A percentile compares a stretch with the other conserved stretches of the same genome.
phyloP scores from a whole-genome alignment of 2,329 filamentous ascomycete species.

The Talaromyces atroroseus region DNA sequence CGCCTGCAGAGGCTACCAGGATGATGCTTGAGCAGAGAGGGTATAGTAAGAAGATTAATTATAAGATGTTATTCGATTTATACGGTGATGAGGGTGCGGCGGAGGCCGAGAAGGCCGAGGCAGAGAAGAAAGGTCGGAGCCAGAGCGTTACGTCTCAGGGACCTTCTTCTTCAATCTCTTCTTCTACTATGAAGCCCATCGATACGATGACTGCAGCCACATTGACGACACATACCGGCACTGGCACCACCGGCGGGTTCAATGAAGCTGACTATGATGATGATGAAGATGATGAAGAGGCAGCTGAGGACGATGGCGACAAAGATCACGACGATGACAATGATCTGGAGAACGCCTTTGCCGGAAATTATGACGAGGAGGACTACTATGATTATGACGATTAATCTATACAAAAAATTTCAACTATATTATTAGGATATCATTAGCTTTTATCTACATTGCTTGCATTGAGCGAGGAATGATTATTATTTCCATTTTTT shows the following conservation, averaged over 20 bases:
- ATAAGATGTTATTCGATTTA: slow-evolving; percentile 40
- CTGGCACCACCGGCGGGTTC: slow-evolving; percentile 6
- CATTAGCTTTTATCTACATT: not conserved
- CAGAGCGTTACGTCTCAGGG: slow-evolving; percentile 26
- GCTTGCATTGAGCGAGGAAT: not conserved
- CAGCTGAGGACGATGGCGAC: slow-evolving; percentile 23
- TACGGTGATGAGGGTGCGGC: slow-evolving; percentile 34
- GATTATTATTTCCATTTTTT: not conserved
- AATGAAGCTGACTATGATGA: slow-evolving; percentile 21
- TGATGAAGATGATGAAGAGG: slow-evolving; percentile 18
- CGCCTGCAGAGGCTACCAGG: slow-evolving; percentile 63
- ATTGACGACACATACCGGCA: too few relatives aligned
- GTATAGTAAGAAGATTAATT: slow-evolving; percentile 72
- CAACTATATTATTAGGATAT: not conserved
- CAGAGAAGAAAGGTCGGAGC: slow-evolving; percentile 27
- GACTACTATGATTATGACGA: slow-evolving; percentile 28
- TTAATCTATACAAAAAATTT: not conserved
- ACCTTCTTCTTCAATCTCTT: not conserved
- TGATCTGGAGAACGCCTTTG: slow-evolving; percentile 32
- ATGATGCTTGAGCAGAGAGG: slow-evolving; percentile 62
- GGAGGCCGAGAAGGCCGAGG: slow-evolving; percentile 24
- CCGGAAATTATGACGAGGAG: slow-evolving; percentile 32
- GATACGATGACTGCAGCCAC: slow-evolving; percentile 15
- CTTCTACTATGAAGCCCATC: slow-evolving; percentile 2
- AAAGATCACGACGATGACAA: slow-evolving; percentile 30